phyloP scores from a whole-genome alignment of 495 filamentous ascomycete genomes.

The Pyronema omphalodes region DNA sequence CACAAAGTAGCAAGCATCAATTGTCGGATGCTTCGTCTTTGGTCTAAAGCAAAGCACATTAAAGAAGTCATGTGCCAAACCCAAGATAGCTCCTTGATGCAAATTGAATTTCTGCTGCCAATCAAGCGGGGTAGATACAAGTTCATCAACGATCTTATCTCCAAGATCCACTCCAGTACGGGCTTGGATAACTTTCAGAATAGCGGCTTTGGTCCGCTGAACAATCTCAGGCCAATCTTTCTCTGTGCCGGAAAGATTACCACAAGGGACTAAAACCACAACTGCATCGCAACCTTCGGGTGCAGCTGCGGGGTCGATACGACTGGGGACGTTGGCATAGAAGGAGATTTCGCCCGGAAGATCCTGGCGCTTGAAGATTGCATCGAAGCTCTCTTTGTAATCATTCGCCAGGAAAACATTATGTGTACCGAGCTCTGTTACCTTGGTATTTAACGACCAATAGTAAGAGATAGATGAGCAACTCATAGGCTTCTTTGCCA shows the following conservation, averaged over 20 bases:
- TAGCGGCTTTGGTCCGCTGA: constrained; percentile 31
- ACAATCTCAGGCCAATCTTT: constrained; percentile 42
- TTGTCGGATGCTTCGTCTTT: constrained; percentile 32
- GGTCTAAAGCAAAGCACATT: constrained; percentile 52
- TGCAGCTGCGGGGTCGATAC: constrained; percentile 45
- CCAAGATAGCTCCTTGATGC: constrained; percentile 49
- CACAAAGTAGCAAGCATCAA: constrained; percentile 42
- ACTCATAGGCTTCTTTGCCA: constrained; percentile 33
- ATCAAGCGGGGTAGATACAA: constrained; percentile 39
- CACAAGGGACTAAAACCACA: constrained; percentile 49
- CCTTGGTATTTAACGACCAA: constrained; percentile 39
- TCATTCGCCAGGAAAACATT: constrained; percentile 58
- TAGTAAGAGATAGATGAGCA: constrained; percentile 61
- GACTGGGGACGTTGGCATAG: constrained; percentile 53
- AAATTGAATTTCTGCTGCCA: constrained; percentile 51
- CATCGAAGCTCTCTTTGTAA: constrained; percentile 49
- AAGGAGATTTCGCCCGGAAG: constrained; percentile 48
- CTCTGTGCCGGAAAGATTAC: constrained; percentile 32
- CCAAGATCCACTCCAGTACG: constrained; percentile 35
- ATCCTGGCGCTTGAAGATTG: constrained; percentile 46
- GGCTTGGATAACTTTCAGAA: constrained; percentile 35
- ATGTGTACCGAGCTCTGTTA: constrained; percentile 44
- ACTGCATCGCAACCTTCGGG: constrained; percentile 41
- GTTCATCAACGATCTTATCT: constrained; percentile 35
- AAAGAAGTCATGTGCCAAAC: constrained; percentile 48